A percentile compares a stretch with the other conserved stretches of the same genome.
Conservation (phyloP, 768 basidiomycete genomes). For the Pulveroboletus sp. region DNA sequence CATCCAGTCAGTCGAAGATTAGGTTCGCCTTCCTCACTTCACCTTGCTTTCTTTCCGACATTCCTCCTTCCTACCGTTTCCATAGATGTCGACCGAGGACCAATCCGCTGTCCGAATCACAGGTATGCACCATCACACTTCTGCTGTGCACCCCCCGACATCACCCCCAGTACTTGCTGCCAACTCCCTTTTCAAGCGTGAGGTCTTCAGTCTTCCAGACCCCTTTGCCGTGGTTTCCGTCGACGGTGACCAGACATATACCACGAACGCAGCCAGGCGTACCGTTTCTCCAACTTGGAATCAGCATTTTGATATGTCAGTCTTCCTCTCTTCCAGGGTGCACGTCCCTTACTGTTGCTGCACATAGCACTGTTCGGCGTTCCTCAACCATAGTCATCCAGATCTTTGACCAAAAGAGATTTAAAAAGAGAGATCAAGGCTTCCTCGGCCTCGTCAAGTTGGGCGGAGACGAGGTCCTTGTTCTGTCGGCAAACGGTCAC, state of each 20-base stretch:
- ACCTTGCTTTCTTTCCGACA: background rate
- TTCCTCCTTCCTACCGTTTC: background rate
- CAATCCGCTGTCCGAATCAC: slow-evolving; percentile 22
- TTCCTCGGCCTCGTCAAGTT: slow-evolving; percentile 59
- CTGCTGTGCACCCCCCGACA: background rate
- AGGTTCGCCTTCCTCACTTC: background rate
- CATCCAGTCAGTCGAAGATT: background rate
- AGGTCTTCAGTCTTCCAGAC: slow-evolving; percentile 77
- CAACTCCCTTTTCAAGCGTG: slow-evolving; percentile 67
- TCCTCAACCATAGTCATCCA: slow-evolving; percentile 77
- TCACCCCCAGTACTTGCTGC: slow-evolving; percentile 68
- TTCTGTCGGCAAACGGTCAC: slow-evolving; percentile 42
- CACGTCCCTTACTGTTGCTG: slow-evolving; percentile 4
- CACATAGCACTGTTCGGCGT: slow-evolving; percentile 58
- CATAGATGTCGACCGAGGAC: slow-evolving; percentile 21
- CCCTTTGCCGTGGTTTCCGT: slow-evolving; percentile 87
- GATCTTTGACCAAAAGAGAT: slow-evolving; percentile 87
- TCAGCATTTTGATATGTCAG: slow-evolving; percentile 82
- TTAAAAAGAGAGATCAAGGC: slow-evolving; percentile 82
- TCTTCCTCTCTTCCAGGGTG: slow-evolving; percentile 8
- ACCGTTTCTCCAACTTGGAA: slow-evolving; percentile 75
- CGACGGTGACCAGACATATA: slow-evolving; percentile 77
- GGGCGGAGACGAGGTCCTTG: slow-evolving; percentile 48
- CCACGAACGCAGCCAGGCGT: slow-evolving; percentile 67
- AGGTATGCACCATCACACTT: slow-evolving; percentile 6